Evolutionary conservation across 1,284 basidiomycete genomes (phyloP), one percentile per base, ranked within the genome.

Genomic region (Stereum hirsutum): DNA sequence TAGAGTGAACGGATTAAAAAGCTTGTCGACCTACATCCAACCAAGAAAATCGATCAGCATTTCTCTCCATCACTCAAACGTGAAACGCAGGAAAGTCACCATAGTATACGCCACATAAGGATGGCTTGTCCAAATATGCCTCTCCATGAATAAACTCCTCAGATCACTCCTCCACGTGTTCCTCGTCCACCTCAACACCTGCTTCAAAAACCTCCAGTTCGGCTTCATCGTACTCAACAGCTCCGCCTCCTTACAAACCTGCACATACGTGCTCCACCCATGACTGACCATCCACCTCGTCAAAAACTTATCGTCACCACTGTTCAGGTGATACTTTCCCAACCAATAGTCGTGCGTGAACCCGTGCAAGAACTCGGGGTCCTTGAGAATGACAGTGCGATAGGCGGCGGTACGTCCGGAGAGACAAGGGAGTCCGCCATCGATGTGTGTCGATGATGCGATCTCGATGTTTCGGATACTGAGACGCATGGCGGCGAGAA

Each of bases 241-340:
- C 65, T 93, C 90, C 12, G 89, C 89, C 65, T 93, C 89, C 59
- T 81, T 81, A 70, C 89, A 93, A 55, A 82, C 84, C 60, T 94
- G 91, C 35, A 93, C 89, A 60, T 91, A 92, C 14, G 90, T 94
- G 61, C 75, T 84, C 91, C 91, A 95, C 14, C 90, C 89, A 57
- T 93, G 89, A 58, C 78, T 83, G 48, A 94, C 90, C 87, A 93
- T 91, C 91, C 91, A 95, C 27, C 91, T 71, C n/a, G 91, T 94
- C 57, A 94, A 68, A 66, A 91, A 94, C 65, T 94, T 94, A 72
- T 93, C 89, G 65, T 93, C 89, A 26, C 89, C 88, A 3, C 87
- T 90, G 63, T 93, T 93, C 52, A 92, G 78, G 61, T 91, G 89
- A 63, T 93, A 94, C 64, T 90, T 92, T 47, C 81, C 89, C 39